These are phyloP conservation scores for Aspergillus uvarum DNA, from an alignment of 2,329 filamentous ascomycete species.

Conservation along the genomic window DNA sequence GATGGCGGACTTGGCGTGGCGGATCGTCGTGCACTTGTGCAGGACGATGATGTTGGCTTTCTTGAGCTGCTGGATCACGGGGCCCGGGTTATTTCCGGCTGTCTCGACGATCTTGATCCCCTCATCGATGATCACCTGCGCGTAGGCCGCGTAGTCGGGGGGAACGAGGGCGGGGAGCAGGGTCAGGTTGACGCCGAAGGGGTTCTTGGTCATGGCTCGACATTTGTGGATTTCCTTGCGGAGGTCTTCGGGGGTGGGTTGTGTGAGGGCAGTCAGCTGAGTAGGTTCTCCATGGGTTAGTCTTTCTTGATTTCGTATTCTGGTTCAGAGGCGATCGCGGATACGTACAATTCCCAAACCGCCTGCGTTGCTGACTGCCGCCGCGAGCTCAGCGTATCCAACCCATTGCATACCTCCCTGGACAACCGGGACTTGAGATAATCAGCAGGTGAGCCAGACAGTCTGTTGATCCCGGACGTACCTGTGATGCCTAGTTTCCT, in stretches of 20 bases:
- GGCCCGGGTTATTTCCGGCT: constrained; percentile 84
- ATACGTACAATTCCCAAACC: constrained; percentile 51
- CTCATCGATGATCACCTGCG: constrained; percentile 89
- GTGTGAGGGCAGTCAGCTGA: constrained; percentile 67
- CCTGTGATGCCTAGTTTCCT: constrained; percentile 56
- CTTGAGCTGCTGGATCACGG: constrained; percentile 87
- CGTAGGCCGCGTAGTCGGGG: constrained; percentile 89
- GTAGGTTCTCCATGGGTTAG: not conserved
- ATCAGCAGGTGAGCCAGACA: constrained; percentile 8
- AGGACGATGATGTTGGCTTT: constrained; percentile 73
- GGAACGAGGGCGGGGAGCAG: constrained; percentile 86
- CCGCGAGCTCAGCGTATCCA: constrained; percentile 53
- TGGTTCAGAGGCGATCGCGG: not conserved
- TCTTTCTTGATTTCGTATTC: not conserved
- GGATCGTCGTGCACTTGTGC: constrained; percentile 97
- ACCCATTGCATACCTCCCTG: constrained; percentile 59
- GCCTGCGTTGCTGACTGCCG: constrained; percentile 55
- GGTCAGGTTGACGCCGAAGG: constrained; percentile 92
- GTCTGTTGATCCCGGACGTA: constrained; percentile 17
- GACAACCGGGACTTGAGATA: constrained; percentile 47
- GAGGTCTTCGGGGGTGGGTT: constrained; percentile 86
- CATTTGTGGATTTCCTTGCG: constrained; percentile 90
- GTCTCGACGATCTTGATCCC: constrained; percentile 90
- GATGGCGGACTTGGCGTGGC: constrained; percentile 85
- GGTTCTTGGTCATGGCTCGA: constrained; percentile 63